Conservation (phyloP, 177 flowering plant species). For the Vitis hybrid region DNA sequence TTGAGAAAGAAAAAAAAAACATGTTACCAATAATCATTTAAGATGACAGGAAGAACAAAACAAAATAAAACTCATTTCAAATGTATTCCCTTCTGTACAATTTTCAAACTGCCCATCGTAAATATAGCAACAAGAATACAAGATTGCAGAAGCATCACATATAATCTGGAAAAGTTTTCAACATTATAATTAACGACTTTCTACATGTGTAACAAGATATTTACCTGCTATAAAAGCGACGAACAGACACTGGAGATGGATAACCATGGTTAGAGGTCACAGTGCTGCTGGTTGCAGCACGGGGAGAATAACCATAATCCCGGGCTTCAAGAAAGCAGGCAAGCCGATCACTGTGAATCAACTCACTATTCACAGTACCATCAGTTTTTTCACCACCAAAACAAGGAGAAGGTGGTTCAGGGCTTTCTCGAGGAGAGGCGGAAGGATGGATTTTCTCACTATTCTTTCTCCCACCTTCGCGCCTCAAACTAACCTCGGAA, state of each 20-base stretch:
- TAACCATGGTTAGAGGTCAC: slow-evolving; percentile 32
- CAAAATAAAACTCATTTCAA: no score
- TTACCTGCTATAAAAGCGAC: slow-evolving; percentile 57
- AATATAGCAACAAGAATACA: no score
- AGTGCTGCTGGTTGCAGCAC: slow-evolving; percentile 30
- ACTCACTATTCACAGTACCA: slow-evolving; percentile 17
- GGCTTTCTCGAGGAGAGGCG: slow-evolving; percentile 52
- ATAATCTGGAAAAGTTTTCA: no score
- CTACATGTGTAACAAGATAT: background rate
- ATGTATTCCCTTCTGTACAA: no score
- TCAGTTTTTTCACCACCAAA: slow-evolving; percentile 24
- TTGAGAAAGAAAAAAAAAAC: background rate
- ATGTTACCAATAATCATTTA: no score
- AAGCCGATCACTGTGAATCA: slow-evolving; percentile 32
- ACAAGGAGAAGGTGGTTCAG: slow-evolving; percentile 46
- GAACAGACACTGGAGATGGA: slow-evolving; percentile 38
- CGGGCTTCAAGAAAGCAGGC: slow-evolving; percentile 34
- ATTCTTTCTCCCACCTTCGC: slow-evolving; percentile 29
- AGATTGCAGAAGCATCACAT: no score
- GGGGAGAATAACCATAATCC: slow-evolving; percentile 39
- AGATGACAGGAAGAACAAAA: no score
- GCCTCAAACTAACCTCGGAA: slow-evolving; percentile 24
- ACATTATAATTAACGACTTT: no score
- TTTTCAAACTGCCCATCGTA: no score
- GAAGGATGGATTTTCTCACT: slow-evolving; percentile 59